phyloP scores from a whole-genome alignment of 495 filamentous ascomycete genomes.

The Aspergillus panamensis region DNA sequence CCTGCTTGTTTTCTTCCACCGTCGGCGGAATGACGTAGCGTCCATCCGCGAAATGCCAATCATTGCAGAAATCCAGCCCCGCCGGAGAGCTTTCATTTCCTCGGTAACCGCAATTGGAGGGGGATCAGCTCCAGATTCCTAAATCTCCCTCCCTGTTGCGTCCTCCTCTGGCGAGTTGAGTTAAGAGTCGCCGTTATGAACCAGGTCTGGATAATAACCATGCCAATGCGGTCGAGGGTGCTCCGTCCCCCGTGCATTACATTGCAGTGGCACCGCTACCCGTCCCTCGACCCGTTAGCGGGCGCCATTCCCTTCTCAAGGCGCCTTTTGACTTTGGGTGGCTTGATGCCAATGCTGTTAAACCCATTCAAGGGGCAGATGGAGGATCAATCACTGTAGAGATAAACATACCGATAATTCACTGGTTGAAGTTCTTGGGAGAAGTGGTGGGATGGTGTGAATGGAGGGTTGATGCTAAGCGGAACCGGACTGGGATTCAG shows the following conservation, averaged over 20 bases:
- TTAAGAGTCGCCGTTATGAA: not conserved
- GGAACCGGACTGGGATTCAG: constrained; percentile 5
- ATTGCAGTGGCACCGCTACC: not conserved
- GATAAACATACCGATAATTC: too few relatives aligned
- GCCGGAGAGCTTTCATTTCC: constrained; percentile 7
- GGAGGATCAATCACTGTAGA: too few relatives aligned
- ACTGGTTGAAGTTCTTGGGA: not conserved
- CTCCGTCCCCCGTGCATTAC: not conserved
- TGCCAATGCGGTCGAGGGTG: not conserved
- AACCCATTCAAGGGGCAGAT: too few relatives aligned
- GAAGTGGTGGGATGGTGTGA: not conserved
- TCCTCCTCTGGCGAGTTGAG: not conserved
- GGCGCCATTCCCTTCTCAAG: not conserved
- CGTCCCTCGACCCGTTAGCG: not conserved
- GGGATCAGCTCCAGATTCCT: constrained; percentile 8
- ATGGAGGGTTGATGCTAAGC: constrained; percentile 6
- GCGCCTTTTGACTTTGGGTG: not conserved
- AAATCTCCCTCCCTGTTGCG: not conserved
- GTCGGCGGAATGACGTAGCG: constrained; percentile 4
- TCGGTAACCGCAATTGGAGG: constrained; percentile 8
- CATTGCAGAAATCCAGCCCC: not conserved
- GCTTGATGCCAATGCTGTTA: too few relatives aligned
- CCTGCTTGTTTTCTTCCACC: not conserved
- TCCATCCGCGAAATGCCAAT: not conserved
- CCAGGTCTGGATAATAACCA: too few relatives aligned